A percentile compares a stretch with the other conserved stretches of the same genome.
Conservation (phyloP, 169 alveolate genomes). For the Cystoisospora suis region DNA sequence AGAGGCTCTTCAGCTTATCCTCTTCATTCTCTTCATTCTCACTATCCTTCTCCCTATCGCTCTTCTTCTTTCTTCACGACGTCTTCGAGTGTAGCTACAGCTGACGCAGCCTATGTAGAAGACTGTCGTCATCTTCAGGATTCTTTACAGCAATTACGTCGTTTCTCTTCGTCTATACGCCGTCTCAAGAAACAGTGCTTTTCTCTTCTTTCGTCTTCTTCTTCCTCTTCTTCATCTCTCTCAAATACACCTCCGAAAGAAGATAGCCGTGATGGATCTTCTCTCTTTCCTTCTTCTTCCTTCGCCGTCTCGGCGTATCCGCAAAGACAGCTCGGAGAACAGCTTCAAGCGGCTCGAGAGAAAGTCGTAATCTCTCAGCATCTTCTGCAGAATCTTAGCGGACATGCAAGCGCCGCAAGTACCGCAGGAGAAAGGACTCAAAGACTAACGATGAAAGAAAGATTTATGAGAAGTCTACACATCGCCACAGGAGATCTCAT, state of each 20-base stretch:
- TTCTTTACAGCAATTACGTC: conserved; percentile 41
- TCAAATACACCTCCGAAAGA: too few relatives aligned
- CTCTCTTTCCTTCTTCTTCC: not conserved
- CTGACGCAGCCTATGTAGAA: conserved; percentile 55
- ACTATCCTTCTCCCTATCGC: not conserved
- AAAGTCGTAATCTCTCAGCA: conserved; percentile 19
- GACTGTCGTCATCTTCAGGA: conserved; percentile 41
- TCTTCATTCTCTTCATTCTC: not conserved
- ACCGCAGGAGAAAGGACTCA: conserved; percentile 40
- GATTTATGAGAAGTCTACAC: not conserved
- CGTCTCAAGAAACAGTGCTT: not conserved
- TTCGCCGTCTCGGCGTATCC: not conserved
- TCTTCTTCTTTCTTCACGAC: not conserved
- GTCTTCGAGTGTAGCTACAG: conserved; percentile 37
- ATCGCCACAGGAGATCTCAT: conserved; percentile 26
- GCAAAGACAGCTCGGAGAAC: not conserved
- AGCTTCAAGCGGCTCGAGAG: conserved; percentile 32
- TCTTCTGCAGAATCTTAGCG: conserved; percentile 18
- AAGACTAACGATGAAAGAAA: not conserved
- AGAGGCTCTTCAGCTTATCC: not conserved
- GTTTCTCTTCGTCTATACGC: not conserved
- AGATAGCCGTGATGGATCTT: not conserved
- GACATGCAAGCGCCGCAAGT: conserved; percentile 50
- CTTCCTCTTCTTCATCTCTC: not conserved
- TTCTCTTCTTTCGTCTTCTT: not conserved